These are phyloP conservation scores for Aspergillus sparsus DNA, from an alignment of 495 filamentous ascomycete genomes.

Conservation along the genomic window DNA sequence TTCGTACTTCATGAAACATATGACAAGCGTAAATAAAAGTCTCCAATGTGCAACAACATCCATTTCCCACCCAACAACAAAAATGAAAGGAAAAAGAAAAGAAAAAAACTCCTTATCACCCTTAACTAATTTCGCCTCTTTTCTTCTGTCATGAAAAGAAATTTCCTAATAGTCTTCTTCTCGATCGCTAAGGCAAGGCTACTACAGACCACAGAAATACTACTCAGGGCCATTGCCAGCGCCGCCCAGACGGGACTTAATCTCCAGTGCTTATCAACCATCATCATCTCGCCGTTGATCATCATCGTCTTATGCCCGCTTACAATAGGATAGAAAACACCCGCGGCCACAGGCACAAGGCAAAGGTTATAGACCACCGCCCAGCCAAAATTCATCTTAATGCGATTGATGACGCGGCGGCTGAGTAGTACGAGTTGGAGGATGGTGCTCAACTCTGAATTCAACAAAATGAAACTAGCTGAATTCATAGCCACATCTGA, in stretches of 20 bases:
- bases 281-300: slow-evolving; percentile 26
- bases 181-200: slow-evolving; percentile 64
- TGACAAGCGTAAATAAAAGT: neutral
- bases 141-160: slow-evolving; percentile 17
- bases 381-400: slow-evolving; percentile 88
- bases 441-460: slow-evolving; percentile 66
- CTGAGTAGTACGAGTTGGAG: slow-evolving; percentile 73
- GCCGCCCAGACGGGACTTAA: slow-evolving; percentile 83
- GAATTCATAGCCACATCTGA: slow-evolving; percentile 82
- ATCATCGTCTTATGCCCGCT: slow-evolving; percentile 48
- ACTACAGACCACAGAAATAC: slow-evolving; percentile 76
- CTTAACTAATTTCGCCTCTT: slow-evolving; percentile 1
- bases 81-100: no score
- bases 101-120: neutral
- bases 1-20: neutral
- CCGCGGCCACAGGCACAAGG: slow-evolving; percentile 81
- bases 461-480: slow-evolving; percentile 83
- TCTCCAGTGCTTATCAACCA: slow-evolving; percentile 45
- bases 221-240: slow-evolving; percentile 84
- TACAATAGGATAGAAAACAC: slow-evolving; percentile 71
- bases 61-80: neutral
- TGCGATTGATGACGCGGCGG: slow-evolving; percentile 68
- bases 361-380: slow-evolving; percentile 81
- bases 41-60: neutral
- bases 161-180: slow-evolving; percentile 26